Base-by-base conservation (phyloP, 2,329 filamentous ascomycete species). In the Ophiostoma perfectum region DNA sequence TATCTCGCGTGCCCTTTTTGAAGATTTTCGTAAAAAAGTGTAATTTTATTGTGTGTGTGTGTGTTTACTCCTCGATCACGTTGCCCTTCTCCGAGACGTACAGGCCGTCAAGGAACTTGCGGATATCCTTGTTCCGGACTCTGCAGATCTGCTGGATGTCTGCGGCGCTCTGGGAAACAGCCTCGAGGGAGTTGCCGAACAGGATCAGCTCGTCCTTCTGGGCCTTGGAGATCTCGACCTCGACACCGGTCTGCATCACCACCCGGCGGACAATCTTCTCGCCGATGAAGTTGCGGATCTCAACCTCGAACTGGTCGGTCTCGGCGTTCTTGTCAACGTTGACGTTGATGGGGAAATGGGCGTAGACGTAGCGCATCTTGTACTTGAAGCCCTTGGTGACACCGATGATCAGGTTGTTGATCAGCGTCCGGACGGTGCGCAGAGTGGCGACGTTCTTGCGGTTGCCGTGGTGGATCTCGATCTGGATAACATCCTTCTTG, bases 341-440 rank as follows among this genome's bases (percentile, higher is more conserved):
- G 86, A 99, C 94, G 88, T 99, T 99, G 92, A 99, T 99, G 84
- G 95, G 95, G 81, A 99, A 99, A 90, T 99, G 95, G 81, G 95
- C 95, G 83, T 99, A 99, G 83, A 99, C 95, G 86, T 99, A 99
- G 79, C 96, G 92, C 94, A 99, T 98, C 92, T 99, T 99, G 91
- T 99, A 99, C 87, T 96, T 96, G 92, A 90, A 99, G 76, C 95
- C 95, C 87, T 94, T 96, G 81, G 95, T 99, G 75, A 99, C 95
- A 82, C 95, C 95, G 78, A 93, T 89, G 83, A 99, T 91, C 84
- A 99, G 82, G 90, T 99, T 99, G 88, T 96, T 92, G 88, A 99
- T 96, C 83, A 98, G 83, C 75, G 94, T 94, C 80, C 93, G 92
- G 85, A 99, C 95, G 78, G 95, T 99, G 78, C 95, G 93, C 83